Percentiles rank a stretch among this genome's conserved stretches.
Evolutionary conservation across 2,329 filamentous ascomycete species (phyloP).

Genomic region (Microsporum ferrugineum): DNA sequence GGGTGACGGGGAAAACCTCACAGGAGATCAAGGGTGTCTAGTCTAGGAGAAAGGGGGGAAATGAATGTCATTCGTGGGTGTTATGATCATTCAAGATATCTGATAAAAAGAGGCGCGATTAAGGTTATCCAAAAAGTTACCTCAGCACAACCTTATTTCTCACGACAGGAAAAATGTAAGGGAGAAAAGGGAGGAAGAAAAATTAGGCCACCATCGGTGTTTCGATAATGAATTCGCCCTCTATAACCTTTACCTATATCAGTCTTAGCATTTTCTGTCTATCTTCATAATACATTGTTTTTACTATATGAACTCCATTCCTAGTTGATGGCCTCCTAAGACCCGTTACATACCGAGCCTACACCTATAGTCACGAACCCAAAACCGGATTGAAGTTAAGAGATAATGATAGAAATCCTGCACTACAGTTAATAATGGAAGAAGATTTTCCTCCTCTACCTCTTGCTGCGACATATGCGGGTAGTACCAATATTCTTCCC

Average conservation of each 20-base stretch:
- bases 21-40: neutral
- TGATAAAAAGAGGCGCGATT: no score
- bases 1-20: neutral
- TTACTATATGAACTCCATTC: neutral
- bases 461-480: neutral
- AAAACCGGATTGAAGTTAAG: neutral
- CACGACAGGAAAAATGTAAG: no score
- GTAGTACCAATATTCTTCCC: neutral
- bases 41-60: neutral
- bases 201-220: no score
- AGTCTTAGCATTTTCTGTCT: no score
- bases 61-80: neutral
- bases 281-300: no score
- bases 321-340: neutral
- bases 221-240: no score
- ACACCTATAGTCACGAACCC: neutral
- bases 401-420: neutral
- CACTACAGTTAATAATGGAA: neutral
- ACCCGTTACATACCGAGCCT: neutral
- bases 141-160: no score
- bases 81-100: neutral
- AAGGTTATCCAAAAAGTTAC: no score
- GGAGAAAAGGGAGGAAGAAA: no score
- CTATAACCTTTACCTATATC: no score
- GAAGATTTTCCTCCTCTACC: neutral